phyloP scores from a whole-genome alignment of 2,329 filamentous ascomycete genomes.

The Phialocephala subalpina region DNA sequence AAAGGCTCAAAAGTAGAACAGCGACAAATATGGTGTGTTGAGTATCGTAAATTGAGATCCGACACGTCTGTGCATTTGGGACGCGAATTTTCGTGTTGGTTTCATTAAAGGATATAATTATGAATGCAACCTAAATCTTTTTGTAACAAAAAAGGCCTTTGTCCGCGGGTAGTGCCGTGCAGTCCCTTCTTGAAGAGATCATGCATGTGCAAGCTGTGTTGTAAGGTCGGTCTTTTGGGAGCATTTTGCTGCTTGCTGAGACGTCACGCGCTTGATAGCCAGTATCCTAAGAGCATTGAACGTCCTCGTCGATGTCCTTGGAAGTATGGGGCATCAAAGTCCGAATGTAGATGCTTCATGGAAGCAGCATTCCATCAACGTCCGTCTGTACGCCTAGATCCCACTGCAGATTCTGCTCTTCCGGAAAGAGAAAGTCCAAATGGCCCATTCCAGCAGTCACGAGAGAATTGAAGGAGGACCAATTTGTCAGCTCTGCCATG shows the following conservation, averaged over 20 bases:
- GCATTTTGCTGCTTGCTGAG: too few species aligned
- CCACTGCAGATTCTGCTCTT: constrained; percentile 24
- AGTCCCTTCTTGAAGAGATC: too few species aligned
- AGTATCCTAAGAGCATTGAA: too few species aligned
- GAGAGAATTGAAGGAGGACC: constrained; percentile 44
- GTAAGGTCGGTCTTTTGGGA: too few species aligned
- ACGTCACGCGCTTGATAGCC: too few species aligned
- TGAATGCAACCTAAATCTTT: neutral
- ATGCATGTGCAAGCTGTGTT: too few species aligned
- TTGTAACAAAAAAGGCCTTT: too few species aligned
- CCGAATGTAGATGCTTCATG: neutral
- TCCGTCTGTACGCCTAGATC: neutral
- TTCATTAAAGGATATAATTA: neutral
- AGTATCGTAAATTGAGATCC: neutral
- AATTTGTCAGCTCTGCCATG: constrained; percentile 38
- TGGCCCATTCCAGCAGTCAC: constrained; percentile 34
- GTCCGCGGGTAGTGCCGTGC: too few species aligned
- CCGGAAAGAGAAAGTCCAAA: constrained; percentile 28
- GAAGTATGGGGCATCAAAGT: neutral
- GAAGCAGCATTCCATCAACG: neutral
- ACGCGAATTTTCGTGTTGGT: neutral
- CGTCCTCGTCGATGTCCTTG: too few species aligned
- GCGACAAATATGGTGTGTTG: neutral
- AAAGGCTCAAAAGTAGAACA: neutral
- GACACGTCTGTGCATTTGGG: neutral